Conservation (phyloP, 306 rosid genomes). For the Rosa multiflora region DNA sequence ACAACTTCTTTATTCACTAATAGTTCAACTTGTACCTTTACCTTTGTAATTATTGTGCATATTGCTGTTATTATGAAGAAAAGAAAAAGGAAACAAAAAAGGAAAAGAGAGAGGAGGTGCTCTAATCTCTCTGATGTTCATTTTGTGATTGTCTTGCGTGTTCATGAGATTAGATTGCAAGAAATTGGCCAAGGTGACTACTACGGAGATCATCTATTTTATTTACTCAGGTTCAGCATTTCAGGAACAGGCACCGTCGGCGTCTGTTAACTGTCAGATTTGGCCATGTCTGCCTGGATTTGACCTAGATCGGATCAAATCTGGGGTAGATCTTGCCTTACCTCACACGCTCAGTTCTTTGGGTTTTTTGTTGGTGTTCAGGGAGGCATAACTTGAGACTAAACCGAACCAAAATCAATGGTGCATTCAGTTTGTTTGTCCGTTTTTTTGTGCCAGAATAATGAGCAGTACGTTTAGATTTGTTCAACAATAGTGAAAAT, state of each 20-base stretch:
- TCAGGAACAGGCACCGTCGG: not conserved
- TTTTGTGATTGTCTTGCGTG: not conserved
- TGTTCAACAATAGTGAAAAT: not conserved
- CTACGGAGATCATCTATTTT: not conserved
- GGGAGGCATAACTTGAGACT: not conserved
- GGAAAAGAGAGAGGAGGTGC: conserved; percentile 8
- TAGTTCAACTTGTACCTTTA: conserved; percentile 22
- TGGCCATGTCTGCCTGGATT: not conserved
- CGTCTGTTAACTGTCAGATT: not conserved
- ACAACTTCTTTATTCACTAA: conserved; percentile 15
- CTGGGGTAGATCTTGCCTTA: not conserved
- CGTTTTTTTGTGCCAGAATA: not conserved
- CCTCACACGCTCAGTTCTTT: not conserved
- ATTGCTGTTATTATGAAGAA: conserved; percentile 8
- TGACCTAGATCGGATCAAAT: not conserved
- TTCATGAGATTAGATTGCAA: not conserved
- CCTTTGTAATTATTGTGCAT: conserved; percentile 20
- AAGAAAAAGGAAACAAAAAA: not conserved
- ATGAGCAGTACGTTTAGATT: not conserved
- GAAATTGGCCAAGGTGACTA: not conserved
- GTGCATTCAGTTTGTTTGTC: not conserved
- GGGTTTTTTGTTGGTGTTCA: not conserved
- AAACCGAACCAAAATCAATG: not conserved
- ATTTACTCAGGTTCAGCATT: not conserved
- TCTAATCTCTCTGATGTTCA: conserved; percentile 26